Evolutionary conservation across 2,329 filamentous ascomycete genomes (phyloP), one percentile per base, ranked within the genome.

Genomic region (Fusarium miscanthi): DNA sequence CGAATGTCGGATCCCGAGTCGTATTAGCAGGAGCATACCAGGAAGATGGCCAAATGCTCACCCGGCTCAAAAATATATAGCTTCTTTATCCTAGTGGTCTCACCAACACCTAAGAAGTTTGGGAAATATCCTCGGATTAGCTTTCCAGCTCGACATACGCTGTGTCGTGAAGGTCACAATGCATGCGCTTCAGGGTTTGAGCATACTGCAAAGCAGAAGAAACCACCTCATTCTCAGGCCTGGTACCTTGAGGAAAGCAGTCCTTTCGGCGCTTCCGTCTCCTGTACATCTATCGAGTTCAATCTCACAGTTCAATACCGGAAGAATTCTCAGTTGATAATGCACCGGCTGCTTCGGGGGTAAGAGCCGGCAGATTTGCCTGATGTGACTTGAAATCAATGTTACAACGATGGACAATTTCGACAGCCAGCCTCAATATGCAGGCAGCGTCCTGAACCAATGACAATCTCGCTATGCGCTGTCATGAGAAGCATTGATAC

Each of bases 371-470:
- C 53, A 52, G 40, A 49, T 49, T 51, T 60, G 58, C 64, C 58
- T 64, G 49, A 42, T 52, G 64, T 54, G 54, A 61, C 45, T 52
- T 60, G 59, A 41, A 40, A 27, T 46, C 49, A 66, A 43, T 69
- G 54, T 61, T 61, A 35, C 65, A 73, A 58, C 48, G 66, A 69
- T 58, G 52, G 59, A 37, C 48, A 65, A 45, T 63, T 58, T 64
- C 27, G 53, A 59, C 27, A 41, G 35, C 60, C 59, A 74, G 48
- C 66, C 65, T 76, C 65, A 61, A 61, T 51, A 78, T 75, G 72
- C 66, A 74, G 70, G 68, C 53, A 64, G 75, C 40, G 40, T 61
- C 56, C 25, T 73, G 66, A 58, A 40, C 66, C 46, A 48, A 59
- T 58, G 30, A 17, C 40, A 35, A 38, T 37, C 25, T 41, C 33